Percentiles rank a stretch among this genome's conserved stretches.
Conservation (phyloP, 2,329 filamentous ascomycete genomes). For the Fusarium chaquense region DNA sequence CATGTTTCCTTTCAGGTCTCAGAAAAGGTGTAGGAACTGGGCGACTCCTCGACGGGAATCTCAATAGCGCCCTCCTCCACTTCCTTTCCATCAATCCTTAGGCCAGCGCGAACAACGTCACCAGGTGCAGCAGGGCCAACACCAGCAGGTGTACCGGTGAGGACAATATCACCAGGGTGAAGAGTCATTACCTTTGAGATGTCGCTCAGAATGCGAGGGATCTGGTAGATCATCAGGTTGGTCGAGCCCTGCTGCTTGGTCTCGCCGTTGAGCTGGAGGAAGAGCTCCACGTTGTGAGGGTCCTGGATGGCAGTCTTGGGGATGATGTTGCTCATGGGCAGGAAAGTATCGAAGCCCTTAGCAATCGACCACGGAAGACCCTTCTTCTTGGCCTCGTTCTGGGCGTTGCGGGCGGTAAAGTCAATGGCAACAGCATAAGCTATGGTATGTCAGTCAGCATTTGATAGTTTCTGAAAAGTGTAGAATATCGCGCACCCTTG, state of each 20-base stretch:
- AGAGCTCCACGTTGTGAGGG: conserved; percentile 89
- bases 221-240: conserved; percentile 92
- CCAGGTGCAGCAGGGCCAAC: conserved; percentile 88
- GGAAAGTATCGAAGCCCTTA: conserved; percentile 98
- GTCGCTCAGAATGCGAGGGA: conserved; percentile 88
- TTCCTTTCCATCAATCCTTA: conserved; percentile 84
- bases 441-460: conserved; percentile 51
- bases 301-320: conserved; percentile 83
- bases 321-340: conserved; percentile 86
- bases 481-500: conserved; percentile 66
- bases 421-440: conserved; percentile 93
- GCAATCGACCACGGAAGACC: conserved; percentile 95
- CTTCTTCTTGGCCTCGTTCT: conserved; percentile 95
- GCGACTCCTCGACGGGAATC: conserved; percentile 83
- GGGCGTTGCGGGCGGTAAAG: conserved; percentile 95
- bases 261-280: conserved; percentile 84
- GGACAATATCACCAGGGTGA: conserved; percentile 88
- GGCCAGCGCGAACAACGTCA: conserved; percentile 86
- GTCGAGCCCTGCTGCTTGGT: conserved; percentile 87
- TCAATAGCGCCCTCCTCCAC: conserved; percentile 87
- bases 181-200: conserved; percentile 96
- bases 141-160: conserved; percentile 98
- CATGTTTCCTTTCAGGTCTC: conserved; percentile 67
- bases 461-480: neutral
- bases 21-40: conserved; percentile 79